Evolutionary conservation across 768 basidiomycete genomes (phyloP), one percentile per base, ranked within the genome.

Genomic region (Pulveroboletus ravenelii): DNA sequence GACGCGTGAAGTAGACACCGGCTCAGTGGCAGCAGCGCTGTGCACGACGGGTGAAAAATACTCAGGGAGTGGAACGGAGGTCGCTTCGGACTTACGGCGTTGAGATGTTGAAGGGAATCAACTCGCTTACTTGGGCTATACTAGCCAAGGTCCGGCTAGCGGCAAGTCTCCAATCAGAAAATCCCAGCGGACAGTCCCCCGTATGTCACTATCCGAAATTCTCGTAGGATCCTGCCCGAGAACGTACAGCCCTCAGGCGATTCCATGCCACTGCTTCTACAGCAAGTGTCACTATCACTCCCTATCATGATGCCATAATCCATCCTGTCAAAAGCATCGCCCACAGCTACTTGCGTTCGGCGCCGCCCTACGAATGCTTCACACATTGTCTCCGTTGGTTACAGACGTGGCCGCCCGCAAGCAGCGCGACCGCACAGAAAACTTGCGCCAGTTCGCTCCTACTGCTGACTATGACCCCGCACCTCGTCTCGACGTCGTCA

Each of bases 331-430:
- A 40, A 23, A 27, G 37, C 45, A 51, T 38, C 41, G 39, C 35
- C 27, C 36, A 7, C 34, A 53, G 48, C 37, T 44, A 20, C 52
- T 39, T n/a, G 54, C 45, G 17, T 31, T n/a, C 40, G 10, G 43
- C 38, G 29, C 36, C 34, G 9, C 35, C 35, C 48, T 14, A 41
- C 27, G 18, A 18, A 63, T 55, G 60, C 31, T 13, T 25, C 46
- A 18, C 17, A 36, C 51, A 35, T 14, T 31, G 14, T 52, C 50
- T 40, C 40, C 5, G n/a, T 27, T 23, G 2, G 15, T 41, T 32
- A 6, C 37, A 41, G 58, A 54, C 25, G 53, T 63, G 15, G 55
- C 61, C 47, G 4, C 45, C 18, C 52, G 55, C 58, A 68, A 70
- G 53, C 58, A 50, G 31, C 27, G 34, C 37, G 61, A 68, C 40